These are phyloP conservation scores for Odontarrhena argentea DNA, from an alignment of 345 rosid genomes.

Conservation along the genomic window DNA sequence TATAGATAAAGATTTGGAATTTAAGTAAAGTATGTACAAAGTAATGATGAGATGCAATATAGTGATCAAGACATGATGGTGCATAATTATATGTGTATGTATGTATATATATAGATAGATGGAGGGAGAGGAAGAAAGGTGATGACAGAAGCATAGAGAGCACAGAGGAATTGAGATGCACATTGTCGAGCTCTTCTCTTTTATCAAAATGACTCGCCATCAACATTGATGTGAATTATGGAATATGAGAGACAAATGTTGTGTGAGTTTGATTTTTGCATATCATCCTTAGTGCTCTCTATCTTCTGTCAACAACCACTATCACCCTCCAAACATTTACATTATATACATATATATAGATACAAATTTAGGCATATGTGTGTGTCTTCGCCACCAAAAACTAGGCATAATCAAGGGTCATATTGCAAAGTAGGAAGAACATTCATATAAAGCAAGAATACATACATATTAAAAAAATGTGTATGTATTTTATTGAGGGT, in stretches of 20 bases:
- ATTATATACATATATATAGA: no score
- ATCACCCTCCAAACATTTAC: not conserved
- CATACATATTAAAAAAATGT: no score
- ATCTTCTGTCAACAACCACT: conserved; percentile 5
- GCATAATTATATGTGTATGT: not conserved
- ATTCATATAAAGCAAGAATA: no score
- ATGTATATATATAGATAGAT: not conserved
- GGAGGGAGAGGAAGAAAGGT: not conserved
- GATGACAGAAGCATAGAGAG: conserved; percentile 1
- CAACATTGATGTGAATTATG: not conserved
- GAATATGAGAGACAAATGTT: not conserved
- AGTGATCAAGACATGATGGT: not conserved
- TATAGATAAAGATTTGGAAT: no score
- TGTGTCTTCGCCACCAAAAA: no score
- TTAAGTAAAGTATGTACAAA: no score
- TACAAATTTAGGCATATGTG: no score
- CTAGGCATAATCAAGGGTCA: no score
- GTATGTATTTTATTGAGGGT: no score
- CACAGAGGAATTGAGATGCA: not conserved
- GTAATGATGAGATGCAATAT: not conserved
- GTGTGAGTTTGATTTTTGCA: not conserved
- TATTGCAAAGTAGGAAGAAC: no score
- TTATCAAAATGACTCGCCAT: not conserved
- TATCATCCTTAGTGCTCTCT: conserved; percentile 6
- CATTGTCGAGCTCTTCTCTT: not conserved